Conservation (phyloP, 1,284 basidiomycete genomes). For the Naganishia albida region DNA sequence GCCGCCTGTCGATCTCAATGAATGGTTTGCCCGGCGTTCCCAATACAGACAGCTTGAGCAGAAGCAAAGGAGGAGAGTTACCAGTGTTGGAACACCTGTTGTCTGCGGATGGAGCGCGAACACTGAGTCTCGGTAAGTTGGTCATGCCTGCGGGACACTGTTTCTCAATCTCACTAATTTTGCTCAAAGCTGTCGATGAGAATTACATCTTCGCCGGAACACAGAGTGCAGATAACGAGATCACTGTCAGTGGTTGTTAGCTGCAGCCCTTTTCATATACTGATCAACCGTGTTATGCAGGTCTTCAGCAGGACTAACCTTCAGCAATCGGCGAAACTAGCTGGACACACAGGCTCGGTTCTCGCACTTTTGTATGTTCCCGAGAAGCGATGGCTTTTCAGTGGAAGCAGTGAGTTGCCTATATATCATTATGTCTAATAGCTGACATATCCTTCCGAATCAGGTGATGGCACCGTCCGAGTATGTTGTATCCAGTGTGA, state of each 20-base stretch:
- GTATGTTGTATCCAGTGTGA: constrained; percentile 54
- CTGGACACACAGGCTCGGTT: constrained; percentile 82
- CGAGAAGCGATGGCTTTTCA: constrained; percentile 80
- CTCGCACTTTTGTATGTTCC: constrained; percentile 76
- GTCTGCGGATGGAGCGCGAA: constrained; percentile 51
- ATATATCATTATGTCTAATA: constrained; percentile 4
- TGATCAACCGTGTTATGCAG: background rate
- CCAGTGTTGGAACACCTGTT: constrained; percentile 52
- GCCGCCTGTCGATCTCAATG: constrained; percentile 1
- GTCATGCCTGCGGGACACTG: too few relatives aligned
- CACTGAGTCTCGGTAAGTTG: constrained; percentile 62
- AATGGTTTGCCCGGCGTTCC: background rate
- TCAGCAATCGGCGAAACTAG: constrained; percentile 68
- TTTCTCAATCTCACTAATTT: background rate
- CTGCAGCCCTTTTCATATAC: background rate
- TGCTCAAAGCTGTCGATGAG: constrained; percentile 63
- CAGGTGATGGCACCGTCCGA: constrained; percentile 80
- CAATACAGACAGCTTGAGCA: constrained; percentile 48
- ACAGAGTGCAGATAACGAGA: constrained; percentile 73
- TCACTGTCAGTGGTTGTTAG: constrained; percentile 52
- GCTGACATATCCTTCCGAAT: constrained; percentile 6
- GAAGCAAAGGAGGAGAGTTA: constrained; percentile 49
- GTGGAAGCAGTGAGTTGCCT: constrained; percentile 58
- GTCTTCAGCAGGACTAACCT: constrained; percentile 58
- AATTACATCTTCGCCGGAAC: constrained; percentile 79